Conservation (phyloP, 75 land plant genomes). For the Pinus taeda region DNA sequence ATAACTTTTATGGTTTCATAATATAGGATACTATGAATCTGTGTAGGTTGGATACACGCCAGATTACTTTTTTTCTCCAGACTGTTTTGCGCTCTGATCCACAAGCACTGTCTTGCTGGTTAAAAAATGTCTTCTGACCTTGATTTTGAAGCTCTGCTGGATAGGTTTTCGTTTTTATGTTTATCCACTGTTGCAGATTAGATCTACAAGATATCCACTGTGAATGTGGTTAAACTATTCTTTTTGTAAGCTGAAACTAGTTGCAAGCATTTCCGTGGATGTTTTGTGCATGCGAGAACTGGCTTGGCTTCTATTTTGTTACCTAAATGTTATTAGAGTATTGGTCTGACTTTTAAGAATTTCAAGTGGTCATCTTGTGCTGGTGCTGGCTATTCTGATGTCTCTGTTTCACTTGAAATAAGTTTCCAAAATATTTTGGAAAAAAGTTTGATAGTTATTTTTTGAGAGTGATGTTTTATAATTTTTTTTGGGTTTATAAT, state of each 20-base stretch:
- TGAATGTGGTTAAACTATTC: not conserved
- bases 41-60: slow-evolving; percentile 95
- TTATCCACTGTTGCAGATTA: not conserved
- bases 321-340: not conserved
- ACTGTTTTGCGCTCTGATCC: slow-evolving; percentile 90
- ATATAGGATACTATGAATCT: not conserved
- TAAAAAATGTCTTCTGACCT: not conserved
- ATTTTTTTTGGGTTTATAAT: no score
- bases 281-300: not conserved
- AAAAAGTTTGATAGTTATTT: no score
- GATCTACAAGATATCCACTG: no score
- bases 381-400: not conserved
- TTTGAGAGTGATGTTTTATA: no score
- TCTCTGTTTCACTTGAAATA: not conserved
- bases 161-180: not conserved
- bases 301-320: not conserved
- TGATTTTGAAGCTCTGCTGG: not conserved
- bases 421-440: not conserved
- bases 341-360: not conserved
- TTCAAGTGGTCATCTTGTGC: not conserved
- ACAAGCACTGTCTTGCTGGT: slow-evolving; percentile 43
- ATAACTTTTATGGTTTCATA: not conserved
- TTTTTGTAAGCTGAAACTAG: not conserved
- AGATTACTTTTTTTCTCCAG: slow-evolving; percentile 91
- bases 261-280: not conserved